Base-by-base conservation (phyloP, 208 protist species). In the Leishmania amazonensis region DNA sequence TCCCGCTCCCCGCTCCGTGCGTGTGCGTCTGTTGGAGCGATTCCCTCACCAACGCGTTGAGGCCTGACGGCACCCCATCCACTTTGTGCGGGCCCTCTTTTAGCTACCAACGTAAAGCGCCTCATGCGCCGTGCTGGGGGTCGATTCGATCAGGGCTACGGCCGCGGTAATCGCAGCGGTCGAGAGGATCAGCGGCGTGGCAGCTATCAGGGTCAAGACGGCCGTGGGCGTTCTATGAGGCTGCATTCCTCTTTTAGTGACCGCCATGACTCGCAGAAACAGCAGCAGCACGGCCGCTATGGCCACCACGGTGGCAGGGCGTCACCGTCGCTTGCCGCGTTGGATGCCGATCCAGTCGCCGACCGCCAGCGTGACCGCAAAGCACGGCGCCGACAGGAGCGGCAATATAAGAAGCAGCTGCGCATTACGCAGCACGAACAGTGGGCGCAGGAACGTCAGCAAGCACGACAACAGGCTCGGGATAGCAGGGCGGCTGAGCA, bases 281-380 rank as follows among this genome's bases (percentile, higher is more conserved):
- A 62, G 73, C 73, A 76, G 13, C 51, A 54, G 71, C 54, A 67
- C 21, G 35, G 21, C 21, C 21, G 35, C 24, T 19, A 64, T 31
- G 19, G 19, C n/a, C 15, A 62, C 51, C 19, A 62, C 35, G 13
- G 31, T 62, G 35, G 31, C 28, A 38, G 38, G 2, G 38, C 75
- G 3, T 71, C 5, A 8, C 35, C 42, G 24, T 70, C 65, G 15
- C 42, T 53, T 65, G 47, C 76, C 11, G 72, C 79, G 3, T 60
- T 72, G 38, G 67, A 78, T 47, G 72, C 75, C 57, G 83, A 86
- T 54, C 65, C 67, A 31, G 75, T 77, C 19, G 83, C 80, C 60
- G 91, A 94, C 65, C 76, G 85, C 28, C 84, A 92, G 74, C 78
- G 76, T 40, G 89, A 94, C 60, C 91, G 94, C 74, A 97, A 97